Conservation (phyloP, 345 rosid genomes). For the Dovyalis caffra region DNA sequence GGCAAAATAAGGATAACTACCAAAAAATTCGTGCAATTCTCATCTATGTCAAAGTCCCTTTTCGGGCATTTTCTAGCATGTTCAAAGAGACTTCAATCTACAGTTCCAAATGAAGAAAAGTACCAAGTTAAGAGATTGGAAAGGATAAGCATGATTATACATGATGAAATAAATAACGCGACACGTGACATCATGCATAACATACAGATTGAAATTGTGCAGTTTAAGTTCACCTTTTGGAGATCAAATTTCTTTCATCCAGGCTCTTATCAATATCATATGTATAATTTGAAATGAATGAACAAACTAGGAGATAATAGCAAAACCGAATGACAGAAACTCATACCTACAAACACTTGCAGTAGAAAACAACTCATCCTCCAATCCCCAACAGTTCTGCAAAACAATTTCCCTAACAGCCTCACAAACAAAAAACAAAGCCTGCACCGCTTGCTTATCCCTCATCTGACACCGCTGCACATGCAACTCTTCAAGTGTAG, state of each 20-base stretch:
- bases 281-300: neutral
- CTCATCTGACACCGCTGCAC: constrained; percentile 76
- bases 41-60: neutral
- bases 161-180: neutral
- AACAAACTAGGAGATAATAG: neutral
- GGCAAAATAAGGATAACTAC: neutral
- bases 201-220: neutral
- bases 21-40: neutral
- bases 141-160: neutral
- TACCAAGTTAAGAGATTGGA: neutral
- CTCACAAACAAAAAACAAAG: constrained; percentile 69
- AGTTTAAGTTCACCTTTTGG: neutral
- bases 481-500: constrained; percentile 75
- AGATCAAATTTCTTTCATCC: neutral
- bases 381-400: constrained; percentile 95
- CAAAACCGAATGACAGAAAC: constrained; percentile 5
- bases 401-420: constrained; percentile 65
- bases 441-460: constrained; percentile 53
- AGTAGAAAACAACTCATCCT: constrained; percentile 59
- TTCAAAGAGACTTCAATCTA: neutral
- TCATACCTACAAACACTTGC: constrained; percentile 68
- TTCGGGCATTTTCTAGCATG: neutral
- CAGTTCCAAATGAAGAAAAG: neutral
- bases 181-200: neutral
- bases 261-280: neutral